Conservation (phyloP, 192 early-diverging fungal genomes). For the Gamsiella multidivaricata region DNA sequence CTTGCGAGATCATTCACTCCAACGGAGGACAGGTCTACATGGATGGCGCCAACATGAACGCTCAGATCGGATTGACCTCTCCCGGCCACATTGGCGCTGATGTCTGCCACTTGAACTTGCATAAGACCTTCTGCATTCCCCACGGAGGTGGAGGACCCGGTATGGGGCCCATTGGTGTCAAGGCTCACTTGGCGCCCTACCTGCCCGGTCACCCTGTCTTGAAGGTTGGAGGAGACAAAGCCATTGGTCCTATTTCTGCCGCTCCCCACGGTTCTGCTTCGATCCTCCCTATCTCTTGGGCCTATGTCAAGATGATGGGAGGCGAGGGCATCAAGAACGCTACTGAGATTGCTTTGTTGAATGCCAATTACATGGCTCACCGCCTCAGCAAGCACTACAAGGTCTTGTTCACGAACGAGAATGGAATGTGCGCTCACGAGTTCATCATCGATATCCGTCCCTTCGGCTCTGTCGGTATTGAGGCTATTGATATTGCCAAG, state of each 20-base stretch:
- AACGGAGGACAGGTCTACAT: constrained; percentile 98
- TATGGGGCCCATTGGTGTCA: constrained; percentile 96
- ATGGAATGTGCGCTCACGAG: constrained; percentile 98
- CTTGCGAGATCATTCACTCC: constrained; percentile 92
- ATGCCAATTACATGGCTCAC: constrained; percentile 98
- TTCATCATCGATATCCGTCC: constrained; percentile 97
- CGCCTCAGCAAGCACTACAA: constrained; percentile 93
- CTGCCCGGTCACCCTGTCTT: constrained; percentile 93
- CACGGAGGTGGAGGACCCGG: constrained; percentile 99
- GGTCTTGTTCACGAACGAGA: constrained; percentile 90
- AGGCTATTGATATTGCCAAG: constrained; percentile 99
- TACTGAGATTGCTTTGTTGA: constrained; percentile 92
- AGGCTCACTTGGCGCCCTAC: constrained; percentile 90
- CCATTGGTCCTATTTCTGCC: constrained; percentile 94
- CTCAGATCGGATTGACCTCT: constrained; percentile 85
- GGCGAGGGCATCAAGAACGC: constrained; percentile 89
- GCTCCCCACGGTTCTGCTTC: constrained; percentile 96
- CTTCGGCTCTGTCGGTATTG: constrained; percentile 84
- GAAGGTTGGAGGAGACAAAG: constrained; percentile 75
- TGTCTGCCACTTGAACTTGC: constrained; percentile 99
- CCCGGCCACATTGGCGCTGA: constrained; percentile 98
- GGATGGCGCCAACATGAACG: constrained; percentile 96
- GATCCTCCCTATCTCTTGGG: constrained; percentile 98
- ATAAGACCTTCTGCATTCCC: constrained; percentile 99
- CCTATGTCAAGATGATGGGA: constrained; percentile 99